Base-by-base conservation (phyloP, 192 early-diverging fungal genomes). In the Backusella parvicylindrica region DNA sequence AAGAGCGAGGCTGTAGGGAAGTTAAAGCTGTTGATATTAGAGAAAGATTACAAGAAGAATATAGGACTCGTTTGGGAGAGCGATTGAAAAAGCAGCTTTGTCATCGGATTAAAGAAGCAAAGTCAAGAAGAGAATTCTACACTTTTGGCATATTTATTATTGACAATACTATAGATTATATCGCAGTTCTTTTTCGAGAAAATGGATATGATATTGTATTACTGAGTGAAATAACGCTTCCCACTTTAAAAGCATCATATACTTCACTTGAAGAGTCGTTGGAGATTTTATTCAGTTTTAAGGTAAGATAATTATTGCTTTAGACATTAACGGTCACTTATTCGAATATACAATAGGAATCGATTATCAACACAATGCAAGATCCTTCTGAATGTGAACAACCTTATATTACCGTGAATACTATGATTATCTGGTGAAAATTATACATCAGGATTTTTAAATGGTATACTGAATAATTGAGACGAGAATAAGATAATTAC, bases 251-350 rank as follows among this genome's bases (percentile, higher is more conserved):
- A n/a, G 3, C 40, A 23, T 47, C 68, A 13, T 70, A 70, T 28
- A 70, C 68, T 47, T 49, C 68, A 70, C 1, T 70, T 49, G 68
- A 70, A 49, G 33, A 70, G 26, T 47, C 68, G 2, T 23, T 70
- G 28, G 41, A 70, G 28, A 70, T 70, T 31, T 23, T 70, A 28
- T 70, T 70, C 37, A 70, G 66, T 68, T 68, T 68, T 13, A 68
- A 70, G 68, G 68, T 70, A 70, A 70, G 30, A 16, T 28, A n/a
- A 70, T 23, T 49, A 47, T 31, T 31, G 30, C 43, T 28, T 18
- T 23, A 49, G 13, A 70, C 15, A 28, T 0, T 31, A 30, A 70
- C n/a, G n/a, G 28, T 26, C 32, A 70, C 43, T 49, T 40, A 70
- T 49, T 30, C 2, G 9, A 49, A 21, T 18, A 31, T 47, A 70